Conservation (phyloP, 176 grass and related monocot genomes). For the Panicum miliaceum region DNA sequence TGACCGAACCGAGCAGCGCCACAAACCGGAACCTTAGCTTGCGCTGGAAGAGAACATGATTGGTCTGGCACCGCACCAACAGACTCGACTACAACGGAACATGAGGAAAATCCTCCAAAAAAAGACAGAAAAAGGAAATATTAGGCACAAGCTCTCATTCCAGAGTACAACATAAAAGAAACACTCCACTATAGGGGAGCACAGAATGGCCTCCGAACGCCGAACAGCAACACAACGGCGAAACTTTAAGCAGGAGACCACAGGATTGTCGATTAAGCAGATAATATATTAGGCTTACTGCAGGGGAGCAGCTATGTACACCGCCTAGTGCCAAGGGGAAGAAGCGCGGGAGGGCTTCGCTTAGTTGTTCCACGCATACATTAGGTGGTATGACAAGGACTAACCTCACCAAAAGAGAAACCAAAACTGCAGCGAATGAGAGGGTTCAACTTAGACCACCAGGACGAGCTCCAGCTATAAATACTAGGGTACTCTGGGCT, state of each 20-base stretch:
- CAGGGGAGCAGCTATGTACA: conserved; percentile 52
- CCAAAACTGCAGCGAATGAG: conserved; percentile 61
- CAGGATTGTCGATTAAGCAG: not conserved
- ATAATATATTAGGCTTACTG: conserved; percentile 44
- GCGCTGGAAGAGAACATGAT: not conserved
- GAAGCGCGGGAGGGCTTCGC: conserved; percentile 17
- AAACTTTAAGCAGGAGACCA: not conserved
- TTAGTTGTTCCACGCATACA: conserved; percentile 49
- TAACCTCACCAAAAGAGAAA: conserved; percentile 51
- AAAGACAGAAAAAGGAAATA: no score
- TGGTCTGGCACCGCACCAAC: not conserved
- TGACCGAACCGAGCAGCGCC: no score
- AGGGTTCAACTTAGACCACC: conserved; percentile 30
- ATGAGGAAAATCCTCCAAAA: no score
- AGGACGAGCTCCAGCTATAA: conserved; percentile 49
- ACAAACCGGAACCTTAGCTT: not conserved
- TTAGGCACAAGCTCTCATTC: not conserved
- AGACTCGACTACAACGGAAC: not conserved
- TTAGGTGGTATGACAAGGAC: conserved; percentile 42
- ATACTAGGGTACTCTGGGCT: conserved; percentile 52
- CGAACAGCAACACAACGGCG: not conserved
- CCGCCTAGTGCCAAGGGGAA: not conserved
- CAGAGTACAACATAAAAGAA: not conserved
- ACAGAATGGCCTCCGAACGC: not conserved
- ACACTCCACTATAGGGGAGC: not conserved